Evolutionary conservation across 176 grass and related monocot genomes (phyloP).

Genomic region (Oryza glumipatula): DNA sequence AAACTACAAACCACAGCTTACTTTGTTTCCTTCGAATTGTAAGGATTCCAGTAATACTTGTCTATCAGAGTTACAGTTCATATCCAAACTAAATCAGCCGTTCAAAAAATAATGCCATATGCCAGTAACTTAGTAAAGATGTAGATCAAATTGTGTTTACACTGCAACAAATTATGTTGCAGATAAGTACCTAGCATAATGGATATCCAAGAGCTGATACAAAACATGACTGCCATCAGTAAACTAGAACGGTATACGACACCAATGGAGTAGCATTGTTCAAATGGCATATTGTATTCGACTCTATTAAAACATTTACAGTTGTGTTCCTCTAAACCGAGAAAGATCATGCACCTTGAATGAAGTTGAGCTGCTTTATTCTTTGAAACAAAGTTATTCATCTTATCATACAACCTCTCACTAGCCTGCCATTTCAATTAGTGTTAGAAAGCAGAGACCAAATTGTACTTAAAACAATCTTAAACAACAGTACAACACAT

Average conservation of each 20-base stretch:
- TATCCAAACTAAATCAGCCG: background rate
- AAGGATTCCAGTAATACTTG: background rate
- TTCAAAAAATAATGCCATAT: background rate
- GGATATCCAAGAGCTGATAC: slow-evolving; percentile 17
- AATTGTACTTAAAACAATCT: slow-evolving; percentile 4
- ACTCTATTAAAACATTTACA: background rate
- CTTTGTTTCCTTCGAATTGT: background rate
- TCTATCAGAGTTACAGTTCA: background rate
- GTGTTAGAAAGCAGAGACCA: slow-evolving; percentile 37
- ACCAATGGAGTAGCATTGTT: slow-evolving; percentile 5
- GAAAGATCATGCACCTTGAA: slow-evolving; percentile 60
- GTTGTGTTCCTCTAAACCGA: slow-evolving; percentile 20
- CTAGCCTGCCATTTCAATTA: slow-evolving; percentile 67
- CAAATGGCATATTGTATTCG: background rate
- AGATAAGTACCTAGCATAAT: slow-evolving; percentile 20
- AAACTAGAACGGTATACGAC: slow-evolving; percentile 12
- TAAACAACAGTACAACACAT: slow-evolving; percentile 28
- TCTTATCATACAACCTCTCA: slow-evolving; percentile 93
- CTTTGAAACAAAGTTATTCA: slow-evolving; percentile 78
- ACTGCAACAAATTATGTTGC: background rate
- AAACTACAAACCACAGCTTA: slow-evolving; percentile 23
- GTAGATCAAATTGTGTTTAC: slow-evolving; percentile 4
- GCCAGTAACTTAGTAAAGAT: background rate
- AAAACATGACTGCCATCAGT: slow-evolving; percentile 29
- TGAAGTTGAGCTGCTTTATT: slow-evolving; percentile 99